These are phyloP conservation scores for Yarrowia phangngaensis DNA, from an alignment of 805 yeast genomes.

Conservation along the genomic window DNA sequence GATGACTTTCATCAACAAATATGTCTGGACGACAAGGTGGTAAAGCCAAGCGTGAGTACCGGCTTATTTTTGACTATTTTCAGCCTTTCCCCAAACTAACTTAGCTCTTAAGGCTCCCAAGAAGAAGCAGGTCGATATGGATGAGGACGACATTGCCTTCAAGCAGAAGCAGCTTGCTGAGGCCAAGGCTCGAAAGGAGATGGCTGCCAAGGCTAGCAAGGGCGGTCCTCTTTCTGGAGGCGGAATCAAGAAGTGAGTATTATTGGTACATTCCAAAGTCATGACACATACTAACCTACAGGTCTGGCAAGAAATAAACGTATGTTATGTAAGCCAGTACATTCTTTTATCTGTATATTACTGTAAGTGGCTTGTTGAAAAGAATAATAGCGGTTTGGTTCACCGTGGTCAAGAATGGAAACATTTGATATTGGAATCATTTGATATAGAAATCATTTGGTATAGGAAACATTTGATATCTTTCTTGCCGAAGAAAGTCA, in stretches of 20 bases:
- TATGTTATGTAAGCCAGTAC: background rate
- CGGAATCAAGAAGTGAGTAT: constrained; percentile 77
- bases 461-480: too few species aligned
- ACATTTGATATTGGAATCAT: too few species aligned
- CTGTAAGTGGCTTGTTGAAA: too few species aligned
- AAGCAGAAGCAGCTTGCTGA: constrained; percentile 93
- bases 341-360: too few species aligned
- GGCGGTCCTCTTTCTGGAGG: constrained; percentile 93
- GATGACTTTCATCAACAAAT: constrained; percentile 28
- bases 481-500: too few species aligned
- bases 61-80: background rate
- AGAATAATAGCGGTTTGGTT: too few species aligned
- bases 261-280: background rate
- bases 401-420: too few species aligned
- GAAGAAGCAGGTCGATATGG: constrained; percentile 76
- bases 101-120: constrained; percentile 62
- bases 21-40: constrained; percentile 99
- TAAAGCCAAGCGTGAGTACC: constrained; percentile 75
- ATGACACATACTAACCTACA: background rate
- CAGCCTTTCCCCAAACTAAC: background rate
- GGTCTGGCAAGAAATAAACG: constrained; percentile 20
- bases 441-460: too few species aligned
- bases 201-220: constrained; percentile 79
- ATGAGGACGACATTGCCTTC: constrained; percentile 86
- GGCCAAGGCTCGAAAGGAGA: constrained; percentile 85